Base-by-base conservation (phyloP, 164 flowering plant genomes). In the Euptelea pleiosperma region DNA sequence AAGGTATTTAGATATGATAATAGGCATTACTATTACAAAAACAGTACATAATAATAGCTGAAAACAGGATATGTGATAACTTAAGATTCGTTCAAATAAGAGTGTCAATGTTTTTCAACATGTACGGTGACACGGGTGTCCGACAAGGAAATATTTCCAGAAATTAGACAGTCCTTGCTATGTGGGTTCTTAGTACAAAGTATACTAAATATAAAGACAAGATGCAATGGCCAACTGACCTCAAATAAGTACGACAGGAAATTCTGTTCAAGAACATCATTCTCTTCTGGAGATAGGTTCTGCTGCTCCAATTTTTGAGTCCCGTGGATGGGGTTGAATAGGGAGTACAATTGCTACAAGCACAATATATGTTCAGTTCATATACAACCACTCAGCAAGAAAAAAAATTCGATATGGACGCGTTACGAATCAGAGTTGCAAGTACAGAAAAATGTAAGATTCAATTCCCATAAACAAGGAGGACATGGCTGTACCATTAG, bases 341-440 rank as follows among this genome's bases (percentile, higher is more conserved):
- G 85, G 35, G 99, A 78, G 70, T 85, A 83, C 50, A 93, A 62
- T 88, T 90, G 96, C 99, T 93, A 79, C 75, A 74, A 50, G 56
- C 18, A 70, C 26, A 60, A 40, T 21, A 50, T 3, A 35, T 16
- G 31, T 14, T 15, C 34, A 24, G 18, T 26, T 21, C 30, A 28
- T 12, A 49, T 36, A 28, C 58, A 55, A 46, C 18, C 0, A 37
- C 0, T 15, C n/a, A 35, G 14, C 10, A 42, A 58, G 2, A 26
- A 22, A 25, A 36, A 41, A 24, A 39, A 10, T 29, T 14, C 18
- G 51, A 40, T 19, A 34, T 10, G 15, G 24, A 48, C n/a, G n/a
- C n/a, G n/a, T n/a, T n/a, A n/a, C n/a, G n/a, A n/a, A n/a, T n/a
- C n/a, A n/a, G 34, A 21, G 16, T 4, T 36, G 2, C n/a, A 35